A percentile compares a stretch with the other conserved stretches of the same genome.
Evolutionary conservation across 768 basidiomycete genomes (phyloP).

Genomic region (Austroboletus festivus): DNA sequence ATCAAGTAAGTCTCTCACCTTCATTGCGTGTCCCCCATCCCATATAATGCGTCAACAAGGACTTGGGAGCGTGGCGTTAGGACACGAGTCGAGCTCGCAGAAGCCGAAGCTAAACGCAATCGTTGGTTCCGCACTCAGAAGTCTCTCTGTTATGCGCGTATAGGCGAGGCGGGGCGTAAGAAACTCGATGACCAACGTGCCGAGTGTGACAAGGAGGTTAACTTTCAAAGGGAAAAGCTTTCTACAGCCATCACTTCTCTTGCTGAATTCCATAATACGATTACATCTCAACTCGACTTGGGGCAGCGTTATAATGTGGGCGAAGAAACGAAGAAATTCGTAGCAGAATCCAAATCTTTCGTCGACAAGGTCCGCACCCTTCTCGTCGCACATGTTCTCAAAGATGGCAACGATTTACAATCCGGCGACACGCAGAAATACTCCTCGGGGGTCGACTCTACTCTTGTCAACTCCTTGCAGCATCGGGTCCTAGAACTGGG

Average conservation of each 20-base stretch:
- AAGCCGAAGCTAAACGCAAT: constrained; percentile 29
- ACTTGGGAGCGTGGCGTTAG: constrained; percentile 31
- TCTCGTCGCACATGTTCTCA: constrained; percentile 20
- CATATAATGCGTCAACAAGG: constrained; percentile 12
- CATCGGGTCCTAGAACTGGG: constrained; percentile 22
- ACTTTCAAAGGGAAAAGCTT: constrained; percentile 24
- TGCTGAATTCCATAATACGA: constrained; percentile 18
- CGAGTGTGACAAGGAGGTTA: constrained; percentile 26
- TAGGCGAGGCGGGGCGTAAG: constrained; percentile 30
- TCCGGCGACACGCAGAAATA: constrained; percentile 1
- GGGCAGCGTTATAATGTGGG: constrained; percentile 26
- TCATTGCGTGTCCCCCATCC: not conserved
- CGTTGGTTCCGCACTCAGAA: constrained; percentile 33
- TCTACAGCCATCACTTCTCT: constrained; percentile 24
- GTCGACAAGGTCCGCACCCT: constrained; percentile 24
- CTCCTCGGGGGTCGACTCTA: not conserved
- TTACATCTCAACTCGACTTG: constrained; percentile 24
- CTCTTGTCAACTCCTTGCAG: constrained; percentile 11
- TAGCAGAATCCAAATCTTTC: constrained; percentile 25
- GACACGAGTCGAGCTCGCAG: constrained; percentile 21
- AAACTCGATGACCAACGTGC: constrained; percentile 27
- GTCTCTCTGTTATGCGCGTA: constrained; percentile 26
- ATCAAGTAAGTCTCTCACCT: constrained; percentile 20
- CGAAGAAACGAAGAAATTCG: constrained; percentile 19
- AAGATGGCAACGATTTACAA: constrained; percentile 9